Base-by-base conservation (phyloP, 345 rosid genomes). In the Citrus reticulata region DNA sequence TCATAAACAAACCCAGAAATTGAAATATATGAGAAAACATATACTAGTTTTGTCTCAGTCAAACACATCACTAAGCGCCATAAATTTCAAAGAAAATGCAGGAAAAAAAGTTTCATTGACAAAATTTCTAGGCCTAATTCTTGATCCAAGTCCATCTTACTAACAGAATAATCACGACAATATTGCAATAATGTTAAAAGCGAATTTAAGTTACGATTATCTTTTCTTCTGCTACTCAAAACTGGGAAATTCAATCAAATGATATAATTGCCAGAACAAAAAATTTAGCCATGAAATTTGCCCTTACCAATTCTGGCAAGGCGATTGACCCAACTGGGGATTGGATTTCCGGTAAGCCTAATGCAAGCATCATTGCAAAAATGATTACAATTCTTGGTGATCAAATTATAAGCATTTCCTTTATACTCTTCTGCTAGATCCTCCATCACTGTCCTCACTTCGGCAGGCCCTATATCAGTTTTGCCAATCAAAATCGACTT, bases 341-440 rank as follows among this genome's bases (percentile, higher is more conserved):
- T 94, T 24, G 93, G 92, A 82, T 93, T 97, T 29, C 93, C 95
- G 5, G 98, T 87, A 57, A 97, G 81, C 72, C 83, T 88, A 57
- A 94, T 49, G 79, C 98, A 94, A 72, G 93, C 95, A 64, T 91
- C 95, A 16, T 97, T 88, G 87, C 98, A 97, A 85, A 97, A 97
- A 86, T 97, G 99, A 85, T 97, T 97, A 78, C 98, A 97, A 79
- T 94, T 97, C 87, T 94, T 97, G 67, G 98, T 91, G 65, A 97
- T 97, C 71, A 94, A 84, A 84, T 94, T 91, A 75, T 97, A 94
- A 9, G 95, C 92, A 82, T 90, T 92, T n/a, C 99, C 98, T 81
- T 79, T 87, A 74, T 91, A 97, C 17, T 80, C 83, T 60, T 87
- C 90, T 25, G 98, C 91, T 72, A 97, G 85, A 34, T 92, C 91